phyloP scores from a whole-genome alignment of 257 asterid genomes.

The Forsythia suspensa region DNA sequence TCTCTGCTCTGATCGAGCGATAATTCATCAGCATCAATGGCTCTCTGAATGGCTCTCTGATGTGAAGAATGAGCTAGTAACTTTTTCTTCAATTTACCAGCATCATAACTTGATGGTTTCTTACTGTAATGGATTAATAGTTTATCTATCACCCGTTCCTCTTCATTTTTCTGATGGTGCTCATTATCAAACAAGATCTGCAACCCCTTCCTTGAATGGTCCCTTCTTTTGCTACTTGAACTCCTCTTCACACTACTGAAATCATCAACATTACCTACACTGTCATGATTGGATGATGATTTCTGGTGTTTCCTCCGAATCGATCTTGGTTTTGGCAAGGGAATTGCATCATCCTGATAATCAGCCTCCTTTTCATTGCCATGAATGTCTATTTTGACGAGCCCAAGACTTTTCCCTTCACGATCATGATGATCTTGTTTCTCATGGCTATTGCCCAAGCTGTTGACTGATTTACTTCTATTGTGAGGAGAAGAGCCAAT shows the following conservation, averaged over 20 bases:
- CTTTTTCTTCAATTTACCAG: constrained; percentile 39
- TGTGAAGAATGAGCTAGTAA: constrained; percentile 27
- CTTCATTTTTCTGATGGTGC: constrained; percentile 50
- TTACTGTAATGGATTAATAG: constrained; percentile 84
- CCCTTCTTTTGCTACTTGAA: constrained; percentile 74
- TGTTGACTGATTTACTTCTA: constrained; percentile 20
- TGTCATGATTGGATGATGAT: constrained; percentile 43
- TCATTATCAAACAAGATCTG: constrained; percentile 60
- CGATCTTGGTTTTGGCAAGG: constrained; percentile 73
- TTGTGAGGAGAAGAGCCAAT: constrained; percentile 20
- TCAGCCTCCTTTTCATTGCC: constrained; percentile 34
- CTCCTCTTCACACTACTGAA: constrained; percentile 41
- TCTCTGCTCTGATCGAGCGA: constrained; percentile 35
- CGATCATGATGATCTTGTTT: constrained; percentile 26
- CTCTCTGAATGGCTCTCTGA: constrained; percentile 15
- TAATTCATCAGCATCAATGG: constrained; percentile 42
- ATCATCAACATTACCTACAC: constrained; percentile 42
- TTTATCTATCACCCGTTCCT: constrained; percentile 80
- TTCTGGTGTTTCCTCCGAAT: constrained; percentile 66
- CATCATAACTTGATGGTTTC: constrained; percentile 59
- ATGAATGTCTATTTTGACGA: constrained; percentile 22
- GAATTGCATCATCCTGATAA: constrained; percentile 39
- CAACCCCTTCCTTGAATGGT: constrained; percentile 64
- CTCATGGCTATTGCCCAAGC: constrained; percentile 25
- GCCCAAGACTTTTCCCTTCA: constrained; percentile 29